Evolutionary conservation across 352 stramenopile species (phyloP).

Genomic region (Globisporangium perplexum): DNA sequence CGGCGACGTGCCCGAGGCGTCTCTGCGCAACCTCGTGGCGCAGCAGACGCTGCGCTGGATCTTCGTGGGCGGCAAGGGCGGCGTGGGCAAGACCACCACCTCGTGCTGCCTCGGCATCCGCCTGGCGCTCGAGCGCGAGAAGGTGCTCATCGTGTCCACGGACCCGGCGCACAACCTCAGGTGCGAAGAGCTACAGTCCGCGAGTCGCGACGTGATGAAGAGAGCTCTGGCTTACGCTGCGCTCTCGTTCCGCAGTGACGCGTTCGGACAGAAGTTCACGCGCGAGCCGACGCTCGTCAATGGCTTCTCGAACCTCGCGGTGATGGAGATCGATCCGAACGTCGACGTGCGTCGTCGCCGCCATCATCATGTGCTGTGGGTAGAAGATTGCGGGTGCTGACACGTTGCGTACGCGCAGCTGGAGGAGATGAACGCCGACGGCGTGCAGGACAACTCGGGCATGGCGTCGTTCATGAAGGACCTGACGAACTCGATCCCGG

Average conservation of each 20-base stretch:
- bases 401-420: conserved; percentile 28
- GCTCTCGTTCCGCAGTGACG: conserved; percentile 76
- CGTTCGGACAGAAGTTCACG: conserved; percentile 99
- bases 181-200: conserved; percentile 19
- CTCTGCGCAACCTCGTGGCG: conserved; percentile 87
- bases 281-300: conserved; percentile 96
- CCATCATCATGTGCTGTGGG: no score
- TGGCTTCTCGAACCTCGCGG: conserved; percentile 96
- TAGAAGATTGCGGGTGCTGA: background rate
- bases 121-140: conserved; percentile 87
- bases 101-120: conserved; percentile 96
- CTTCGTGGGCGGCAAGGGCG: conserved; percentile 94
- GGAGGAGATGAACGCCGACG: conserved; percentile 78
- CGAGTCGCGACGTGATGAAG: background rate
- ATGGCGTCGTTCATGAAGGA: conserved; percentile 96
- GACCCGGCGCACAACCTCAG: conserved; percentile 99
- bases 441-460: conserved; percentile 81
- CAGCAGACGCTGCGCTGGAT: conserved; percentile 91
- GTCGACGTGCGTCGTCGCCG: conserved; percentile 61
- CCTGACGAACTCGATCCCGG: conserved; percentile 96
- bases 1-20: conserved; percentile 77
- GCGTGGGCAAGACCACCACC: conserved; percentile 97
- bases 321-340: conserved; percentile 98
- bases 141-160: conserved; percentile 98
- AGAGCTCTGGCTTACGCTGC: no score